Evolutionary conservation across 371 early-diverging fungal species (phyloP).

Genomic region (Zopfochytrium polystomum): DNA sequence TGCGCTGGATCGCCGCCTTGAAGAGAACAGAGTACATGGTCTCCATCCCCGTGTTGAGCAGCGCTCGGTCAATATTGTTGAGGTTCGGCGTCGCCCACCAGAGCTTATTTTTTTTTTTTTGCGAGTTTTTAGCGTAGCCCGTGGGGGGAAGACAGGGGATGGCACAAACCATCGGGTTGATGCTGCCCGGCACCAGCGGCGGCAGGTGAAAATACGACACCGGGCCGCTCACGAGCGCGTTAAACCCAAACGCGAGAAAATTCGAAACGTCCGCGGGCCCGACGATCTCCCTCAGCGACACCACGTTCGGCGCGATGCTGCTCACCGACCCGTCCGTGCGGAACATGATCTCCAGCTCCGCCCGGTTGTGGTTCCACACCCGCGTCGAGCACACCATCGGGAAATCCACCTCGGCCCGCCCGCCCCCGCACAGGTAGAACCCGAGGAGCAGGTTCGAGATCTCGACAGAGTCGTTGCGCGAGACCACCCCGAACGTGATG

Average conservation of each 20-base stretch:
- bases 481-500: constrained; percentile 8
- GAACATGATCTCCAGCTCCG: constrained; percentile 12
- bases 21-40: constrained; percentile 25
- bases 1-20: constrained; percentile 29
- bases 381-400: constrained; percentile 25
- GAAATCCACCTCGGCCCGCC: not conserved
- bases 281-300: not conserved
- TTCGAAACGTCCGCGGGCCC: not conserved
- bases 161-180: constrained; percentile 21
- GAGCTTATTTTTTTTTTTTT: constrained; percentile 5
- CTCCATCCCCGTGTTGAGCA: constrained; percentile 30
- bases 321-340: constrained; percentile 35
- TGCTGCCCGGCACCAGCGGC: constrained; percentile 24
- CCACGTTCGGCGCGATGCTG: constrained; percentile 23
- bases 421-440: constrained; percentile 5
- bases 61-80: constrained; percentile 18
- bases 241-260: constrained; percentile 12
- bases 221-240: constrained; percentile 2
- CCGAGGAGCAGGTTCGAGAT: constrained; percentile 8
- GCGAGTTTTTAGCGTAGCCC: constrained; percentile 18
- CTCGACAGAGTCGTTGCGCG: not conserved
- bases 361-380: constrained; percentile 14
- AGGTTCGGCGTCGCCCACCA: constrained; percentile 31
- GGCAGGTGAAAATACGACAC: constrained; percentile 8
- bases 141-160: too few relatives aligned